phyloP scores from a whole-genome alignment of 2,329 filamentous ascomycete genomes.

The Arthrobotrys iridis region DNA sequence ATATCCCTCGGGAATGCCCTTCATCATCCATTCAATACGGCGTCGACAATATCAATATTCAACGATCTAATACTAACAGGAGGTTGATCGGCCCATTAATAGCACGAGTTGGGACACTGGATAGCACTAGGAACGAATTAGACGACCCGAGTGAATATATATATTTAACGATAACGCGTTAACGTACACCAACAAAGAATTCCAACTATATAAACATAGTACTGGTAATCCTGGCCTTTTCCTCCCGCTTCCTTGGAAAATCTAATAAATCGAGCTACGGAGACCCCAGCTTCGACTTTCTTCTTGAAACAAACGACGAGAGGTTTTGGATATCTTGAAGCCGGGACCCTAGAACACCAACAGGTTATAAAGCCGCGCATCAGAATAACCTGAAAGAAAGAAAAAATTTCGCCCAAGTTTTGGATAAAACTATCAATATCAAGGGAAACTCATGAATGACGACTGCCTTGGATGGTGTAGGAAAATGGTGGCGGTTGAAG shows the following conservation, averaged over 20 bases:
- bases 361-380: slow-evolving; percentile 2
- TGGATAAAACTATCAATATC: slow-evolving; percentile 8
- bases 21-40: neutral
- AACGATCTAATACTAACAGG: slow-evolving; percentile 19
- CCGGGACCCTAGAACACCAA: slow-evolving; percentile 14
- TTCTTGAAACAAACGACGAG: slow-evolving; percentile 22
- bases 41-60: neutral
- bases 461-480: slow-evolving; percentile 30
- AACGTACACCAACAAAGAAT: slow-evolving; percentile 3
- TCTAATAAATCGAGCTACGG: slow-evolving; percentile 2
- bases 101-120: neutral
- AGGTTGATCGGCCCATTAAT: slow-evolving; percentile 13
- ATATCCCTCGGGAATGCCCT: neutral
- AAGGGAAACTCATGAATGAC: slow-evolving; percentile 48
- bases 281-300: slow-evolving; percentile 9
- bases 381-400: neutral
- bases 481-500: slow-evolving; percentile 6
- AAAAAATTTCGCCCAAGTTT: neutral
- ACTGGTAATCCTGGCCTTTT: slow-evolving; percentile 17
- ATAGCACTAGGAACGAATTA: neutral
- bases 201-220: slow-evolving; percentile 20
- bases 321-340: slow-evolving; percentile 2
- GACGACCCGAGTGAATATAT: neutral
- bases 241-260: neutral
- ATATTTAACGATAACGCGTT: neutral